Evolutionary conservation across 441 rosid genomes (phyloP), one percentile per base, ranked within the genome.

Genomic region (Adansonia gregorii): DNA sequence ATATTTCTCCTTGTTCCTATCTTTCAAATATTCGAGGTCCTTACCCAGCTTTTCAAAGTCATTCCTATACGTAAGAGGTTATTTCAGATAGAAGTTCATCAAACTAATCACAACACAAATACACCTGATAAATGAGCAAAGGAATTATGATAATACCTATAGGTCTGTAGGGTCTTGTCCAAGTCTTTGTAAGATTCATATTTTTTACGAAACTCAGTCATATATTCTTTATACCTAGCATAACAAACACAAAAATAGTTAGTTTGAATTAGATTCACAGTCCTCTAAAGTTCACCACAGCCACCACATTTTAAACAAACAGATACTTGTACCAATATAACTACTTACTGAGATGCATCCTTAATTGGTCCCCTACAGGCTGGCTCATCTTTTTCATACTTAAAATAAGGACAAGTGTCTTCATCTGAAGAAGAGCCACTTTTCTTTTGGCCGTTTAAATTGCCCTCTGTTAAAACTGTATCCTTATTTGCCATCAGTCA

Each of bases 201-300:
- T 84, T 97, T 97, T 64, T 94, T 97, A 76, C 63, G 78, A 81
- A 81, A 97, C 83, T 97, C 99, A 82, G 88, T 89, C 85, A 90
- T 69, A 74, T 90, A 97, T 77, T 94, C 97, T 80, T 85, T 81
- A 80, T 92, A 94, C 94, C 99, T 97, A 82, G 75, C 71, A 88
- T 12, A 73, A 51, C 24, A 9, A 51, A 75, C 12, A 67, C 43
- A 69, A 48, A 24, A 35, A 60, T 41, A 41, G 74, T 56, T 58
- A 35, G 46, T 71, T 68, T 79, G 45, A 31, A 31, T 31, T 31
- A 78, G 67, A 61, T 73, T 14, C 76, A 76, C 67, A 64, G 55
- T 73, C 72, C 56, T 22, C 64, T 55, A 73, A 20, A n/a, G 10
- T 15, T 59, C 51, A 60, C 17, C 8, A 10, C 1, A 22, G 51